Conservation (phyloP, 805 yeast species). For the Yarrowia divulgata region DNA sequence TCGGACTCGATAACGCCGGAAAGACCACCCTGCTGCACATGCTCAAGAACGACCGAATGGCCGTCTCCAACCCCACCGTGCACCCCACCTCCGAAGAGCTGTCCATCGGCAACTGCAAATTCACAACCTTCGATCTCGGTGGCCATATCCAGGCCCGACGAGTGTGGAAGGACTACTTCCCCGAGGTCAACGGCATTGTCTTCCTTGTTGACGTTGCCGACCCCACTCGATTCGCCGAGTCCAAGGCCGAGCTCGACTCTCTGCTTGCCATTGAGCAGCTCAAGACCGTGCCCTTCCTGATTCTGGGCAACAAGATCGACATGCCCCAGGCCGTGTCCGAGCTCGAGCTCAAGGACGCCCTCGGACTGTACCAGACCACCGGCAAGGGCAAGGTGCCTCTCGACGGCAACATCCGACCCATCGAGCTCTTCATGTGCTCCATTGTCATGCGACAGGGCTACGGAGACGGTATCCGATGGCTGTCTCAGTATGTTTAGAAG, state of each 20-base stretch:
- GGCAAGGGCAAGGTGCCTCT: slow-evolving; percentile 81
- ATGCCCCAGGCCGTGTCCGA: slow-evolving; percentile 93
- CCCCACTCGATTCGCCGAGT: slow-evolving; percentile 91
- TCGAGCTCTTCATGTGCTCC: slow-evolving; percentile 96
- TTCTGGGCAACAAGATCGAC: slow-evolving; percentile 97
- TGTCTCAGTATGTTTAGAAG: slow-evolving; percentile 79
- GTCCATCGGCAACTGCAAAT: slow-evolving; percentile 93
- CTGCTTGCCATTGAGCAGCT: slow-evolving; percentile 92
- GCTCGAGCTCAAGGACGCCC: slow-evolving; percentile 87
- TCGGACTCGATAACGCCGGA: slow-evolving; percentile 98
- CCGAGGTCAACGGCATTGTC: slow-evolving; percentile 98
- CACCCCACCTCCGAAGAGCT: slow-evolving; percentile 98
- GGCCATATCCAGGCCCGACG: slow-evolving; percentile 99
- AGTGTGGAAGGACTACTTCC: slow-evolving; percentile 99
- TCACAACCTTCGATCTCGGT: slow-evolving; percentile 98
- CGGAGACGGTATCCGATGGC: slow-evolving; percentile 98
- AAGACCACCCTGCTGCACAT: slow-evolving; percentile 88
- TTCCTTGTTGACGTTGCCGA: slow-evolving; percentile 97
- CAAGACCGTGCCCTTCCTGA: slow-evolving; percentile 84
- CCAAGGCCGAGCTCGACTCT: slow-evolving; percentile 93
- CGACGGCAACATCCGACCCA: slow-evolving; percentile 80
- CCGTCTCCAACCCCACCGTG: slow-evolving; percentile 95
- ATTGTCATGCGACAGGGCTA: slow-evolving; percentile 99
- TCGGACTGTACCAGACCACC: slow-evolving; percentile 87
- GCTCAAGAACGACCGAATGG: slow-evolving; percentile 94